These are phyloP conservation scores for Trypanosoma theileri DNA, from an alignment of 208 protist genomes.

Conservation along the genomic window DNA sequence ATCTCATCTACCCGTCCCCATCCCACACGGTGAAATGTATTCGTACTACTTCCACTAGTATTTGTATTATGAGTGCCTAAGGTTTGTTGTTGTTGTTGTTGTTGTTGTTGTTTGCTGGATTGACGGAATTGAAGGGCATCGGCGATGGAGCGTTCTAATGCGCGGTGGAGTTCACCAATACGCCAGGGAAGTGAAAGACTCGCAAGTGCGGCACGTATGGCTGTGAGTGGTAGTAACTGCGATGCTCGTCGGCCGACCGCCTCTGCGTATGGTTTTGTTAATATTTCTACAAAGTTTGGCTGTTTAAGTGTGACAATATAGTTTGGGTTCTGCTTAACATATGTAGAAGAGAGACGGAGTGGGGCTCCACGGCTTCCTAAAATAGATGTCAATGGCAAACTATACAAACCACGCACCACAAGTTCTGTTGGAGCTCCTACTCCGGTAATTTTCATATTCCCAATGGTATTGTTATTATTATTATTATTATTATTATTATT, in stretches of 20 bases:
- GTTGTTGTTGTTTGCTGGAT: constrained; percentile 25
- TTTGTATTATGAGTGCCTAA: neutral
- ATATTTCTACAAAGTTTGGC: constrained; percentile 35
- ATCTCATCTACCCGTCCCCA: neutral
- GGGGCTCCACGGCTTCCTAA: neutral
- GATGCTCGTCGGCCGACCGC: constrained; percentile 45
- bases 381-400: constrained; percentile 9
- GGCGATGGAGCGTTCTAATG: constrained; percentile 52
- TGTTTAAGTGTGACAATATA: constrained; percentile 57
- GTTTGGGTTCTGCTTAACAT: constrained; percentile 57
- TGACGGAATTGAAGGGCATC: constrained; percentile 34
- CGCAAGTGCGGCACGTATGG: constrained; percentile 41
- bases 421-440: neutral
- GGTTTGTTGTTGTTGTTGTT: constrained; percentile 4
- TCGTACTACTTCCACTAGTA: neutral
- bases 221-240: constrained; percentile 58
- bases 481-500: constrained; percentile 6
- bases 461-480: neutral
- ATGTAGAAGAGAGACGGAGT: neutral
- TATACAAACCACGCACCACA: constrained; percentile 15
- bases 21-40: neutral
- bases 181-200: constrained; percentile 53
- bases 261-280: constrained; percentile 52
- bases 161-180: constrained; percentile 63
- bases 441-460: neutral